These are phyloP conservation scores for Macrophomina tecta DNA, from an alignment of 2,329 filamentous ascomycete genomes.

Conservation along the genomic window DNA sequence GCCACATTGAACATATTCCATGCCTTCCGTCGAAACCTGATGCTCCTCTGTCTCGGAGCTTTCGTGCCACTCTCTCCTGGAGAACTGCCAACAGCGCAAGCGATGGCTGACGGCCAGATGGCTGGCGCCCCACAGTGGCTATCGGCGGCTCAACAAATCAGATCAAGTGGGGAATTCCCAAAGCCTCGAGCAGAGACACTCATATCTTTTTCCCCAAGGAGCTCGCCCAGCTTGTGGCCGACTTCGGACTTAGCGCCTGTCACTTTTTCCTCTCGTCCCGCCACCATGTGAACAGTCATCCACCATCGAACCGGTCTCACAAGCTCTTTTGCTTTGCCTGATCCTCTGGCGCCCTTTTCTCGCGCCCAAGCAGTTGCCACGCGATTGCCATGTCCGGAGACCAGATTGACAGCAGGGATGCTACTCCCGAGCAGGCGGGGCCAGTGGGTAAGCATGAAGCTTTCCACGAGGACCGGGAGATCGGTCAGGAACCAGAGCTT, in stretches of 20 bases:
- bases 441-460: slow-evolving; percentile 36
- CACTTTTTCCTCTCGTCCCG: slow-evolving; percentile 3
- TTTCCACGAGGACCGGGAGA: slow-evolving; percentile 41
- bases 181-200: not conserved
- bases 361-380: not conserved
- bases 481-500: slow-evolving; percentile 32
- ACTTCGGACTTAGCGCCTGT: slow-evolving; percentile 27
- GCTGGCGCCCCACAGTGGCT: slow-evolving; percentile 11
- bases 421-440: slow-evolving; percentile 21
- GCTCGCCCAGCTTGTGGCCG: slow-evolving; percentile 16
- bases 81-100: not conserved
- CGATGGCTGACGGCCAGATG: not conserved
- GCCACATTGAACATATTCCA: no score
- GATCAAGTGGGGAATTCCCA: slow-evolving; percentile 16
- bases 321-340: not conserved
- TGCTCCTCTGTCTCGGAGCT: not conserved
- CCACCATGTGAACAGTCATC: slow-evolving; percentile 6
- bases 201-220: slow-evolving; percentile 13
- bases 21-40: not conserved
- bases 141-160: slow-evolving; percentile 26
- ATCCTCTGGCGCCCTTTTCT: not conserved
- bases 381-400: slow-evolving; percentile 11
- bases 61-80: no score
- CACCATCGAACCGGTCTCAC: not conserved
- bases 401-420: slow-evolving; percentile 12